Base-by-base conservation (phyloP, 2,329 filamentous ascomycete genomes). In the Rhynchosporium secalis region DNA sequence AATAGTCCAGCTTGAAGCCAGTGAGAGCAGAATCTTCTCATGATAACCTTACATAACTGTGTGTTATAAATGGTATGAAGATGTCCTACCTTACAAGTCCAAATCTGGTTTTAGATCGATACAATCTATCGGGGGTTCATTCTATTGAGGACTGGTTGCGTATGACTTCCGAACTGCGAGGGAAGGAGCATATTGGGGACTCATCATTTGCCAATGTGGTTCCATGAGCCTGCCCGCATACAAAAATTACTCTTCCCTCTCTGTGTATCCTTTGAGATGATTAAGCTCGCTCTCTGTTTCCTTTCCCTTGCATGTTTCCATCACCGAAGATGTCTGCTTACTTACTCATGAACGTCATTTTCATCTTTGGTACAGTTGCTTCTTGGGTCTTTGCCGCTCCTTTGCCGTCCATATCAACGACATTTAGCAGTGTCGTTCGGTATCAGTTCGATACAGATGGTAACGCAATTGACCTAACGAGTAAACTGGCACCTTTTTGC, bases 401-500 rank as follows among this genome's bases (percentile, higher is more conserved):
- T 26, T 62, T 47, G 15, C 48, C 60, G n/a, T 62, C 62, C 15
- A 57, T 63, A 12, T 43, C 61, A n/a, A 58, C 67, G 28, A 68
- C 66, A 2, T 66, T 69, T 40, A 60, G 45, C 29, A 68, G 68
- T 41, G 28, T 40, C 15, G 41, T 65, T 26, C 59, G 61, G 29
- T 70, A 68, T 45, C 63, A 61, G 29, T 70, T 70, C 33, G 66
- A 70, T 49, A 69, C 66, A 4, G 61, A 70, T 40, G 67, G 69
- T 3, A 68, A 69, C 52, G 66, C 66, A 28, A 68, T 71, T 26
- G 68, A 70, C 47, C 58, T 67, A 9, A 59, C 57, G 1, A 59
- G 57, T 45, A 45, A 15, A 47, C 45, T 20, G 1, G 9, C 15
- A 15, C 5, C n/a, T n/a, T 10, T 26, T 56, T n/a, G 2, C 41